Base-by-base conservation (phyloP, 2,329 filamentous ascomycete species). In the Xylaria sp. region DNA sequence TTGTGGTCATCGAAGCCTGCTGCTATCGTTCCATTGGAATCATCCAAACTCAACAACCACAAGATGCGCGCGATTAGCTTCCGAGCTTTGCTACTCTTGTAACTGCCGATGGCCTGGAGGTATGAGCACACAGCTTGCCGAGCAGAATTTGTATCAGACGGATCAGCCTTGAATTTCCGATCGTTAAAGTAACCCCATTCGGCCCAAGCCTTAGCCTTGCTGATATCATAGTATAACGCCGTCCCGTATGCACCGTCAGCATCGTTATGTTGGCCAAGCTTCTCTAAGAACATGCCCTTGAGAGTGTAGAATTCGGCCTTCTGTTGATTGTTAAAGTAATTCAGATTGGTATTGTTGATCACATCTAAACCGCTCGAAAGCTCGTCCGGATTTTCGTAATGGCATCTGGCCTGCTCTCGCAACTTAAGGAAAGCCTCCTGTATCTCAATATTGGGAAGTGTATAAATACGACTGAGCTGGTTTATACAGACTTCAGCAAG, bases 101-200 rank as follows among this genome's bases (percentile, higher is more conserved):
- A 99, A 71, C 97, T 92, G 37, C 95, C 94, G 21, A 96, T 94
- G 29, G 97, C 96, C 80, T 99, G 96, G 25, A 99, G 85, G 77
- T 99, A 99, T 74, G 95, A 98, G 67, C 94, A 98, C 23, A 99
- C 88, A 0, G 97, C 96, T 78, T 97, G 96, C 73, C 93, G 91
- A 5, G 95, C 97, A 69, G 93, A 90, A 70, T 91, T 92, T 63
- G 97, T 86, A 76, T 97, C 93, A 4, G 86, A 84, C 0, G 94
- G 92, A 72, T 97, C 92, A 63, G 94, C 92, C 82, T 97, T 98
- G 85, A 98, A 99, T 65, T 96, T 91, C 74, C 93, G 90, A 79
- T 99, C 96, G 77, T 97, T 98, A 85, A 97, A 99, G 77, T 97
- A 94, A 60, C 96, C 96, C 96, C 96, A 99, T 83, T 99, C 96